A percentile compares a stretch with the other conserved stretches of the same genome.
Conservation (phyloP, 108 stramenopile genomes). For the Fistulifera solaris region DNA sequence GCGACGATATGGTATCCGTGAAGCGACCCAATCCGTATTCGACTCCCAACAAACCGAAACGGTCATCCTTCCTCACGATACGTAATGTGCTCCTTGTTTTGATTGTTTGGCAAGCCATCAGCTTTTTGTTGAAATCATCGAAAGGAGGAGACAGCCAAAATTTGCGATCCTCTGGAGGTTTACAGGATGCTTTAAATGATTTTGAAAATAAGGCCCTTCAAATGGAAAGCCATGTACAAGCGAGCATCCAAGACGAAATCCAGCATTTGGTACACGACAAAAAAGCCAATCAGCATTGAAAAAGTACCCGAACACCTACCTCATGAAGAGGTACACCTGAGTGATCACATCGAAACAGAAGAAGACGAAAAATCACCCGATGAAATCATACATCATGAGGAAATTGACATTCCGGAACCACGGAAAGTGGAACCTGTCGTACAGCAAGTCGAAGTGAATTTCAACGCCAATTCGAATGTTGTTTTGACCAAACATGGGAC, state of each 20-base stretch:
- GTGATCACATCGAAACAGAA: neutral
- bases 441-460: neutral
- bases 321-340: neutral
- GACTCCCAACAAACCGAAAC: neutral
- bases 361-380: neutral
- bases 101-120: neutral
- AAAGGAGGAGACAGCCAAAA: neutral
- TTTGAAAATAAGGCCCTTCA: neutral
- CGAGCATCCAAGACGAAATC: neutral
- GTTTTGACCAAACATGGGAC: slow-evolving; percentile 22
- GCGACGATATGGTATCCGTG: neutral
- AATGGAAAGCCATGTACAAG: neutral
- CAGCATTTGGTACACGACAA: neutral
- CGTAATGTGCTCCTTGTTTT: neutral
- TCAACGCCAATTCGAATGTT: neutral
- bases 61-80: neutral
- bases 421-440: neutral
- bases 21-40: neutral
- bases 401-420: neutral
- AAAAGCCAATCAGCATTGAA: neutral
- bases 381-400: neutral
- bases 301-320: neutral
- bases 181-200: no score
- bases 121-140: neutral
- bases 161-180: neutral